phyloP scores from a whole-genome alignment of 1,139 yeast species.

The Blastobotrys petasosporus region DNA sequence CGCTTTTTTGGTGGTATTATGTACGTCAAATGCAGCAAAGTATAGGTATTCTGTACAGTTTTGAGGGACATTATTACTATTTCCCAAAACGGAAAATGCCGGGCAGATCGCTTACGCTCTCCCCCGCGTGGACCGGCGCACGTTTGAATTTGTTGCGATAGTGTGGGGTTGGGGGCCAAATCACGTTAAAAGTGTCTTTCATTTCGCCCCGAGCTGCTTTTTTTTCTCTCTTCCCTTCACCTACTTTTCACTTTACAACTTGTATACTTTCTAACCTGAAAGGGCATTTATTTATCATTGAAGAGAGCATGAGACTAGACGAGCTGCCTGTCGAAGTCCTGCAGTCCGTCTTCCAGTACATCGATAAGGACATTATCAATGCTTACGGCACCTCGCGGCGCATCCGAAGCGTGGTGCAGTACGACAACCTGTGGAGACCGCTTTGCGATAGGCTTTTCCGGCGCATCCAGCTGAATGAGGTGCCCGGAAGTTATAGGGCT shows the following conservation, averaged over 20 bases:
- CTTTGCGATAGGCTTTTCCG: conserved; percentile 4
- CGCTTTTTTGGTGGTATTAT: no score
- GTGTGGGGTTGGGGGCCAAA: no score
- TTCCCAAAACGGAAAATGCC: no score
- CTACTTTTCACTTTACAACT: not conserved
- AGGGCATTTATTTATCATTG: not conserved
- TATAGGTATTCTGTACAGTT: no score
- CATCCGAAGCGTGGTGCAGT: conserved; percentile 2
- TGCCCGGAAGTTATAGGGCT: conserved; percentile 5
- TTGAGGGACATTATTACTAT: no score
- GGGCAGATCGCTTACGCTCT: no score
- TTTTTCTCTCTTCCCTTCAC: not conserved
- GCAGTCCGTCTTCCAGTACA: conserved; percentile 3
- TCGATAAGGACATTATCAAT: conserved; percentile 9
- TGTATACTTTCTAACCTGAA: not conserved
- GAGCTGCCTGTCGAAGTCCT: conserved; percentile 13
- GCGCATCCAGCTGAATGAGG: conserved; percentile 8
- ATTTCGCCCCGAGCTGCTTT: not conserved
- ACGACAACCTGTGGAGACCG: conserved; percentile 13
- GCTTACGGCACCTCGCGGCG: conserved; percentile 5
- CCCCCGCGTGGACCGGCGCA: no score
- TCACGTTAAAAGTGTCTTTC: no score
- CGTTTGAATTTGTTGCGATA: no score
- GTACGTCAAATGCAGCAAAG: no score
- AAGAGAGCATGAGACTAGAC: conserved; percentile 10